Evolutionary conservation across 129 eudicot species (phyloP).

Genomic region (Pittosporum tobira): DNA sequence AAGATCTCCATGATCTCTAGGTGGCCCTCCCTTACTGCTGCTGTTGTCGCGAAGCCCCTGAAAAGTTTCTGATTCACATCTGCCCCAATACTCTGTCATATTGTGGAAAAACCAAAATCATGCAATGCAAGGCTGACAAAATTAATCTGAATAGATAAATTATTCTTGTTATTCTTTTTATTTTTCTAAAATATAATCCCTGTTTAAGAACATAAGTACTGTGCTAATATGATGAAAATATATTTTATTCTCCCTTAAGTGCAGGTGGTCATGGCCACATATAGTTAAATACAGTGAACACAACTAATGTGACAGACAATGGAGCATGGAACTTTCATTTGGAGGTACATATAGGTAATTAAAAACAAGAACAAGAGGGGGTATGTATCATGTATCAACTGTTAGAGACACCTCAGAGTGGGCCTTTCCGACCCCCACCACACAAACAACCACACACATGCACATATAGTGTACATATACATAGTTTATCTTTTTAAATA

Average conservation of each 20-base stretch:
- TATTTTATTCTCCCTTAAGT: not conserved
- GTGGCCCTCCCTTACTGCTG: slow-evolving; percentile 75
- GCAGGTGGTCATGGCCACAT: not conserved
- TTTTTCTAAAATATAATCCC: not conserved
- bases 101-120: slow-evolving; percentile 5
- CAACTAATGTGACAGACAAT: slow-evolving; percentile 6
- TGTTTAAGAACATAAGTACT: not conserved
- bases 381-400: slow-evolving; percentile 6
- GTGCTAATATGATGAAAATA: not conserved
- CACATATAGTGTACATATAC: not conserved
- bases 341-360: slow-evolving; percentile 3
- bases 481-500: not conserved
- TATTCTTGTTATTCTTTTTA: not conserved
- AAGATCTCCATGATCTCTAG: slow-evolving; percentile 56
- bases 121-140: not conserved
- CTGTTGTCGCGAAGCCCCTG: slow-evolving; percentile 77
- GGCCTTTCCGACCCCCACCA: too few species aligned
- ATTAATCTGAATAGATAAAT: not conserved
- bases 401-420: slow-evolving; percentile 2
- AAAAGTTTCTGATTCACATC: slow-evolving; percentile 65
- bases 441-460: too few species aligned
- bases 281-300: slow-evolving; percentile 1
- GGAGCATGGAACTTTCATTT: slow-evolving; percentile 2
- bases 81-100: slow-evolving; percentile 66
- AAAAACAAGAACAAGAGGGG: slow-evolving; percentile 5